Base-by-base conservation (phyloP, 495 filamentous ascomycete species). In the Penicillium waksmanii region DNA sequence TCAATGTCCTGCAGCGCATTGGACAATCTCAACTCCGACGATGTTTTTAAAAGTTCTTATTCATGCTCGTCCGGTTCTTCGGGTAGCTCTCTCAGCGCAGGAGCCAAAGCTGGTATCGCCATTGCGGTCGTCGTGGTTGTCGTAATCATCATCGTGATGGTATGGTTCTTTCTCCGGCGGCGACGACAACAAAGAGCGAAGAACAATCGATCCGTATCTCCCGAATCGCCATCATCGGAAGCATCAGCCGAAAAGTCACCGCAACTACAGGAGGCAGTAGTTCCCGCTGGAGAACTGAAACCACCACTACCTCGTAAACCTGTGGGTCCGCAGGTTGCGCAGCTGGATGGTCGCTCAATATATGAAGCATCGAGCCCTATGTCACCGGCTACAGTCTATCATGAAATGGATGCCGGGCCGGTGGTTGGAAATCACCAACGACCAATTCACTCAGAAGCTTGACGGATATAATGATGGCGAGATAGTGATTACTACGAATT, bases 91-190 rank as follows among this genome's bases (percentile, higher is more conserved):
- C 65, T 75, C 5, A 66, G 66, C 38, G 53, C 63, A 25, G 73
- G 69, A 25, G 67, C 67, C 12, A 75, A 70, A 56, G 73, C 62
- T 2, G 73, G 73, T 0, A 73, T 77, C 11, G 67, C 69, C 18
- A 60, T 68, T 8, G 70, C 56, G 5, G 68, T 70, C n/a, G 62
- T 76, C 18, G 34, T 70, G 7, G 51, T 40, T 17, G 66, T 74
- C 15, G n/a, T 73, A 3, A 47, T 76, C 19, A 53, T 75, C n/a
- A 2, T 70, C 1, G 11, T 69, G 0, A 17, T 69, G 5, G 21
- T 69, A 2, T 74, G 70, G 71, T 57, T 63, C 11, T 27, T 69
- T 0, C 23, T 70, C 13, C 56, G 63, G 3, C 61, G 50, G n/a
- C 57, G 66, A 1, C 56, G 67, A 42, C 58, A 65, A 38, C 60